phyloP scores from a whole-genome alignment of 2,329 filamentous ascomycete species.

The Fusarium decemcellulare region DNA sequence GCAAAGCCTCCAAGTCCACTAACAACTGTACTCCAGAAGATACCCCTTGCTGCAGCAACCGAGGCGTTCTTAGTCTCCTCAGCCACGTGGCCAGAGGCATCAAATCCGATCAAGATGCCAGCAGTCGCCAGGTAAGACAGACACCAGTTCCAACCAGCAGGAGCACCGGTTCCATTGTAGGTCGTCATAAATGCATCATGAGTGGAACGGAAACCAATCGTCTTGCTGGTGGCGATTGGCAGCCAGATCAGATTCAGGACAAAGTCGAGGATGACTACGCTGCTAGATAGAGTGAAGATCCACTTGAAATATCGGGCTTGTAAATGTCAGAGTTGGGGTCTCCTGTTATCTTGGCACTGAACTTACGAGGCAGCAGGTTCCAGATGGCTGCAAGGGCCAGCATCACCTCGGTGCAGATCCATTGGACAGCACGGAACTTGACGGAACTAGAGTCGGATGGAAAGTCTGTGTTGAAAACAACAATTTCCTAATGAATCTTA shows the following conservation, averaged over 20 bases:
- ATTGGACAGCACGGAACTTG: slow-evolving; percentile 73
- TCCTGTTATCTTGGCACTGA: no score
- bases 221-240: slow-evolving; percentile 68
- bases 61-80: slow-evolving; percentile 73
- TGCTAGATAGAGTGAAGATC: slow-evolving; percentile 65
- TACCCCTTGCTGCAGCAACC: slow-evolving; percentile 68
- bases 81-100: slow-evolving; percentile 72
- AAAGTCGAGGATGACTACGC: slow-evolving; percentile 70
- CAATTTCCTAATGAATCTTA: slow-evolving; percentile 62
- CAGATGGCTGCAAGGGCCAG: slow-evolving; percentile 64
- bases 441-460: slow-evolving; percentile 65
- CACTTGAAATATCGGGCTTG: slow-evolving; percentile 60
- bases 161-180: slow-evolving; percentile 70
- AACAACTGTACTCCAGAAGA: slow-evolving; percentile 72
- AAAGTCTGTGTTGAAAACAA: slow-evolving; percentile 69
- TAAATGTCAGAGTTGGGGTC: background rate
- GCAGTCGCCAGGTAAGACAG: slow-evolving; percentile 73
- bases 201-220: slow-evolving; percentile 70
- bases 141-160: slow-evolving; percentile 74
- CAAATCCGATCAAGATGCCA: slow-evolving; percentile 72
- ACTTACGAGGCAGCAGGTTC: slow-evolving; percentile 65
- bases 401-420: slow-evolving; percentile 69
- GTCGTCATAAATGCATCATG: slow-evolving; percentile 73
- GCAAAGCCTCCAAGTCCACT: slow-evolving; percentile 69
- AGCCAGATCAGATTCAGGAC: slow-evolving; percentile 73